Base-by-base conservation (phyloP, 306 rosid species). In the Rosa chinensis region DNA sequence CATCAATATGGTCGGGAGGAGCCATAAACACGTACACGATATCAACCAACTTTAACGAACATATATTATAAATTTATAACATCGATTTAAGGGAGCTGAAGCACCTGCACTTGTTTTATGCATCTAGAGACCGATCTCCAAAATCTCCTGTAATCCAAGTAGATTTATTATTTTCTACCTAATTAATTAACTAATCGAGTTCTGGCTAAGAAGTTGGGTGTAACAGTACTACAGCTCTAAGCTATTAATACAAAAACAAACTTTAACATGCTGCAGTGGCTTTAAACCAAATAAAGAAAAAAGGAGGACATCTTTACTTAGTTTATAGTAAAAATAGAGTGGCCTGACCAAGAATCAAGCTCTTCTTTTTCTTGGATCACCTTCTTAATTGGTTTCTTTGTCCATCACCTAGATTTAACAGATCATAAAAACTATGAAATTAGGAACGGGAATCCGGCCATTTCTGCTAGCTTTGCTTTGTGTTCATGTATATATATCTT, bases 391-490 rank as follows among this genome's bases (percentile, higher is more conserved):
- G 47, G 43, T 35, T 64, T 14, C 47, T 13, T 43, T 37, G 70
- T 14, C 45, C 45, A 47, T 14, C 13, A 1, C 17, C 14, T 12
- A 25, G 59, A 25, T 14, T 70, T 44, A 43, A 44, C 58, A 74
- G 48, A 74, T 28, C 77, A 74, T 63, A 83, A 77, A 78, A 81
- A 43, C 4, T 32, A 52, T 52, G 7, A 52, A 52, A 52, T 5
- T 14, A 5, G 6, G 59, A 52, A 52, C 47, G 59, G 82, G 88
- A 80, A 76, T 85, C 62, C 73, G 74, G 72, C 80, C 75, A 78
- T 66, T 61, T 59, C 2, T 40, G 23, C 23, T 52, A 66, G 66
- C 37, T 1, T 66, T 8, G 25, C 48, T 66, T 18, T 37, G 8
- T 37, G n/a, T 17, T 32, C 37, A 1, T 67, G 10, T 48, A 48